Evolutionary conservation across 1,284 basidiomycete genomes (phyloP).

Genomic region (Microstroma glucosiphilum): DNA sequence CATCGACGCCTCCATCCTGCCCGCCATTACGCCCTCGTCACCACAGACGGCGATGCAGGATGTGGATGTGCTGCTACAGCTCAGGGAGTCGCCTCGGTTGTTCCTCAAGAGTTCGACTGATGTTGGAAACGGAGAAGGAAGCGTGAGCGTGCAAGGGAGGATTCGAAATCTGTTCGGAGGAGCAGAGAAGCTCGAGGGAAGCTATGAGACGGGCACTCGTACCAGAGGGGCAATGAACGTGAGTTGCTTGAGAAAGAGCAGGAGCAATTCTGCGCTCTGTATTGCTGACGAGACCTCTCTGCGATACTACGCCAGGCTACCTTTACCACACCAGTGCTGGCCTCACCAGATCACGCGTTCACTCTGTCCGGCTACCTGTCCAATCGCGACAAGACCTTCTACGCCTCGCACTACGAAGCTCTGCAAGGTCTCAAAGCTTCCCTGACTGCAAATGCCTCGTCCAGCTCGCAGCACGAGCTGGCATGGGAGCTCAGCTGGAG

Average conservation of each 20-base stretch:
- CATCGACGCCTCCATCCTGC: conserved; percentile 68
- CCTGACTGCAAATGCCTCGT: conserved; percentile 59
- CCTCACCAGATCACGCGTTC: conserved; percentile 60
- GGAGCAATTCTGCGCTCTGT: too few species aligned
- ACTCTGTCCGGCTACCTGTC: conserved; percentile 62
- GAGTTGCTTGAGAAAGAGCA: conserved; percentile 7
- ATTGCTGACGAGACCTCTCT: too few species aligned
- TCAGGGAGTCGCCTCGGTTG: conserved; percentile 70
- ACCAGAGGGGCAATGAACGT: conserved; percentile 69
- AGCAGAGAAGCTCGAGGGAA: conserved; percentile 79
- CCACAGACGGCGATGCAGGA: conserved; percentile 62
- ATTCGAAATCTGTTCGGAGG: conserved; percentile 76
- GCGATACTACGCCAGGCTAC: neutral
- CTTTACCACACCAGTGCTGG: conserved; percentile 43
- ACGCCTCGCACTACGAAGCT: conserved; percentile 65
- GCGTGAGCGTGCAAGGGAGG: conserved; percentile 46
- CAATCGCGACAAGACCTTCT: conserved; percentile 66
- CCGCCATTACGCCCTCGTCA: conserved; percentile 60
- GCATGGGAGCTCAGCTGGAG: conserved; percentile 7
- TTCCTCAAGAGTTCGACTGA: conserved; percentile 84
- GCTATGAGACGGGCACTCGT: conserved; percentile 76
- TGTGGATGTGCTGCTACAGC: conserved; percentile 76
- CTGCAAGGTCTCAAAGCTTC: conserved; percentile 63
- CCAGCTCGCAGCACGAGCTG: conserved; percentile 4
- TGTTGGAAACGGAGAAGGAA: conserved; percentile 87